Base-by-base conservation (phyloP, 805 yeast species). In the Hanseniaspora hatyaiensis region DNA sequence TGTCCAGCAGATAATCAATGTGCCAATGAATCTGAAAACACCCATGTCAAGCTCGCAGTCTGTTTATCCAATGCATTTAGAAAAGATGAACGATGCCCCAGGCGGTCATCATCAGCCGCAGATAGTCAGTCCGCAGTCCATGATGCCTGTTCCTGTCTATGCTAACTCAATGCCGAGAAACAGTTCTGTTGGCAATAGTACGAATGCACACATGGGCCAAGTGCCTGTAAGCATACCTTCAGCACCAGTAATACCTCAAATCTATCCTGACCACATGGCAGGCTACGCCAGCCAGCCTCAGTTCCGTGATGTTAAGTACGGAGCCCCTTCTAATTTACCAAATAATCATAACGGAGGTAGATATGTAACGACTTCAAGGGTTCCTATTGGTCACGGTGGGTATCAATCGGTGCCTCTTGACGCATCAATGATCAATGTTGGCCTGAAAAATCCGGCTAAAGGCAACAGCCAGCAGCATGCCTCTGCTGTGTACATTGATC, bases 271-370 rank as follows among this genome's bases (percentile, higher is more conserved):
- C 4, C 26, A 22, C 29, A 36, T 36, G 39, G 8, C 18, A 12
- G 34, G 19, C 9, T 36, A 8, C 15, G 12, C 18, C 15, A 13
- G 12, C 13, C 40, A 37, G 22, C 40, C 40, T 9, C 40, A 37
- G 15, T 37, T 37, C 40, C 24, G 40, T 16, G 40, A 37, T 18
- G 40, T 37, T 13, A 15, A 37, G 31, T 37, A 37, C 15, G 32
- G 40, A 5, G 26, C 29, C 11, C 11, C 29, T 26, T 26, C 29
- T 8, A 26, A 6, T 26, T 26, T 11, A 8, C 11, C 29, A 26
- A 26, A 26, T 26, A 26, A 26, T 26, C 6, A 26, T 26, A 26
- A 26, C 11, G 29, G n/a, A n/a, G n/a, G n/a, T n/a, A n/a, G n/a
- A n/a, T n/a, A n/a, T n/a, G n/a, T n/a, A n/a, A n/a, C n/a, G n/a